Conservation (phyloP, 495 filamentous ascomycete species). For the Haplographium delicatum region DNA sequence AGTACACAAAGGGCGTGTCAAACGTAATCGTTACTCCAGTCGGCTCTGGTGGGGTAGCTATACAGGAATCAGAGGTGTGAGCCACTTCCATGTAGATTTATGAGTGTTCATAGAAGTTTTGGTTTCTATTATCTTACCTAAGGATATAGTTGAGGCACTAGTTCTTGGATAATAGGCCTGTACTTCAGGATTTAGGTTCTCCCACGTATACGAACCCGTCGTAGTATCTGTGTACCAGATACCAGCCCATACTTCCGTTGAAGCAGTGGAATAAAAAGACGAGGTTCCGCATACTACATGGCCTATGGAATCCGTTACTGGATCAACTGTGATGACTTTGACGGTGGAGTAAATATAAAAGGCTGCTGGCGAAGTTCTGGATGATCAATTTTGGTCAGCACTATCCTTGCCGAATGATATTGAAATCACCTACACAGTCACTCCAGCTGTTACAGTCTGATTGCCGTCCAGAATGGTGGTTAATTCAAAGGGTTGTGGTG, state of each 20-base stretch:
- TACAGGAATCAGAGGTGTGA: neutral
- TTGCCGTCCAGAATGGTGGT: neutral
- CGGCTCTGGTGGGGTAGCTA: neutral
- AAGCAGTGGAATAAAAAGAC: no score
- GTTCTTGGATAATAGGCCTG: conserved; percentile 8
- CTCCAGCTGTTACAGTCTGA: conserved; percentile 2
- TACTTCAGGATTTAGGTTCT: conserved; percentile 15
- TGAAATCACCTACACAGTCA: conserved; percentile 3
- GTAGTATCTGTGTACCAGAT: no score
- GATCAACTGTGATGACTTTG: conserved; percentile 8
- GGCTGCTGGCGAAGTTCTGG: conserved; percentile 10
- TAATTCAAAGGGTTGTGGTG: neutral
- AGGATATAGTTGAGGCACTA: no score
- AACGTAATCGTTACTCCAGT: neutral
- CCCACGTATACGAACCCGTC: no score
- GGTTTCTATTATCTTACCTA: no score
- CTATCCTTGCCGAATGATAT: neutral
- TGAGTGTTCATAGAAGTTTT: no score
- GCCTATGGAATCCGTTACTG: conserved; percentile 1
- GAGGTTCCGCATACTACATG: conserved; percentile 8
- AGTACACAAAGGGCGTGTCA: conserved; percentile 11
- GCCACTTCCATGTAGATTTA: conserved; percentile 5
- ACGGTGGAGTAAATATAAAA: conserved; percentile 15
- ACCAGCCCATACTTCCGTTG: neutral
- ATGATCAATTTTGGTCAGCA: neutral